These are phyloP conservation scores for Marchantia paleacea DNA, from an alignment of 225 moss, liverwort and hornwort species.

Conservation along the genomic window DNA sequence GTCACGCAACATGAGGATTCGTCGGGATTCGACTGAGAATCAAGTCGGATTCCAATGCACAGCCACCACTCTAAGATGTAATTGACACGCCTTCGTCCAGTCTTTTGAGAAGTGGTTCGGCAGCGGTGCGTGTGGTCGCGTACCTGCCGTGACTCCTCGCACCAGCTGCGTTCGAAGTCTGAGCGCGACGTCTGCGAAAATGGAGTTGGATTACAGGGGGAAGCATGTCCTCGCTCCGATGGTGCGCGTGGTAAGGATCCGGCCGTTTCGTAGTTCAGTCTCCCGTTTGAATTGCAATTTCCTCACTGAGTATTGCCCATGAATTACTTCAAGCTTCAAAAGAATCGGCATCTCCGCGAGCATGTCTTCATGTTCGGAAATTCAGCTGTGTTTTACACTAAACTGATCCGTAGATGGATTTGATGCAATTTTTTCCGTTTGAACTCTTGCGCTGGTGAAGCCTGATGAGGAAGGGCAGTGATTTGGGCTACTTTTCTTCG, in stretches of 20 bases:
- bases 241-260: constrained; percentile 43
- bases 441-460: too few species aligned
- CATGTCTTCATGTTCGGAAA: neutral
- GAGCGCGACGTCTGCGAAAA: constrained; percentile 1
- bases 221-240: constrained; percentile 45
- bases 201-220: constrained; percentile 42
- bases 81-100: too few species aligned
- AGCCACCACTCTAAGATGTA: too few species aligned
- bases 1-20: neutral
- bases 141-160: neutral
- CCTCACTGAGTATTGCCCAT: neutral
- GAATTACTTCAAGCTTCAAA: neutral
- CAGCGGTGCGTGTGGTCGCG: neutral
- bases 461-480: too few species aligned
- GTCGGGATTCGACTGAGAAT: neutral
- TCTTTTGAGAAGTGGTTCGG: neutral
- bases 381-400: neutral
- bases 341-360: neutral
- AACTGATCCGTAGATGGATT: neutral
- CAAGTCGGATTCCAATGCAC: too few species aligned
- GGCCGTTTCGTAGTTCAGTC: neutral
- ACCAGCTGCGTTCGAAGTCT: neutral
- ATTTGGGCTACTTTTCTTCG: neutral
- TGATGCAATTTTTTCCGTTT: too few species aligned
- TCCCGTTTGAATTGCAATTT: neutral